phyloP scores from a whole-genome alignment of 2,329 filamentous ascomycete species.

The Hirsutella minnesotensis region DNA sequence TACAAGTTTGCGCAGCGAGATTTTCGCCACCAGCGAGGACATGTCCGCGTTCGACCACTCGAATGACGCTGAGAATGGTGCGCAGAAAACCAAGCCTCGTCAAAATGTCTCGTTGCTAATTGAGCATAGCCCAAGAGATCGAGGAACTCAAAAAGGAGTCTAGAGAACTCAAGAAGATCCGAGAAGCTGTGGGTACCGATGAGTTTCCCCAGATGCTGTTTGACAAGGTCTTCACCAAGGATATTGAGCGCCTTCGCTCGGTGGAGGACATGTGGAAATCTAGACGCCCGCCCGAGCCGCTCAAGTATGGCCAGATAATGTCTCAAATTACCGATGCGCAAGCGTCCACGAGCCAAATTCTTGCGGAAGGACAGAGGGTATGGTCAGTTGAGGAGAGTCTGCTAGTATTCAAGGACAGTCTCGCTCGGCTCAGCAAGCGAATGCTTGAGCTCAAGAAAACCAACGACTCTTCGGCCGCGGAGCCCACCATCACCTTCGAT shows the following conservation, averaged over 20 bases:
- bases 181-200: slow-evolving; percentile 64
- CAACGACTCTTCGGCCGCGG: slow-evolving; percentile 33
- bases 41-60: slow-evolving; percentile 71
- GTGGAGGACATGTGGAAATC: slow-evolving; percentile 98
- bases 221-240: slow-evolving; percentile 81
- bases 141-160: slow-evolving; percentile 77
- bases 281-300: slow-evolving; percentile 58
- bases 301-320: slow-evolving; percentile 55
- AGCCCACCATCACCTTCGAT: slow-evolving; percentile 73
- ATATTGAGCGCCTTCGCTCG: slow-evolving; percentile 68
- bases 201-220: slow-evolving; percentile 74
- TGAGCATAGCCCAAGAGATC: slow-evolving; percentile 57
- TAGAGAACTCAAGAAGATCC: slow-evolving; percentile 70
- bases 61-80: slow-evolving; percentile 68
- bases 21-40: slow-evolving; percentile 87
- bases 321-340: slow-evolving; percentile 36
- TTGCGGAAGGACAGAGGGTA: slow-evolving; percentile 57
- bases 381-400: slow-evolving; percentile 84
- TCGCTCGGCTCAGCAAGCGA: slow-evolving; percentile 64
- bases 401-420: slow-evolving; percentile 73
- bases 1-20: slow-evolving; percentile 36
- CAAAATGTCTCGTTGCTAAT: no score
- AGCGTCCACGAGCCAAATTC: slow-evolving; percentile 39
- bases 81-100: no score
- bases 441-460: slow-evolving; percentile 50